Base-by-base conservation (phyloP, 345 rosid genomes). In the Euphorbia tirucalli region DNA sequence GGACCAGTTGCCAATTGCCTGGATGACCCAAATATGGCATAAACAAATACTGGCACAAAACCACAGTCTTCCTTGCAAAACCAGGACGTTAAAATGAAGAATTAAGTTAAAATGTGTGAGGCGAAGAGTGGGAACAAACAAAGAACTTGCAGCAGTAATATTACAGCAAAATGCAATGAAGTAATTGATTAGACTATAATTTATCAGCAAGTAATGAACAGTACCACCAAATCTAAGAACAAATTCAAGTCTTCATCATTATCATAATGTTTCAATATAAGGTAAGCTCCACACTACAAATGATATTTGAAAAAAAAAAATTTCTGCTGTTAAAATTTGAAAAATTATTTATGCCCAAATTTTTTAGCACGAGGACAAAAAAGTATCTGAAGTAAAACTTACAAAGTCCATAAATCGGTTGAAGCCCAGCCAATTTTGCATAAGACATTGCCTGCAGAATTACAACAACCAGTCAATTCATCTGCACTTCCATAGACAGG, bases 1-100 rank as follows among this genome's bases (percentile, higher is more conserved):
- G 99, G 99, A 75, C 99, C 99, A 75, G 93, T 84, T 52, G 99
- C 99, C 80, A 96, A 92, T 84, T 96, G 99, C 55, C 98, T 96
- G 46, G 98, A 96, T 5, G 98, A 92, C 61, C 99, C 99, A 44
- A 96, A 93, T 56, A 93, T 59, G 35, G 87, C 90, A 77, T 96
- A 93, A 58, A 93, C 88, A 82, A 91, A 96, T 68, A 96, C 81
- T 6, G 99, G 99, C 80, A 96, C 85, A 81, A 96, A 91, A 43
- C 97, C 96, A 73, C 92, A 82, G 71, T 96, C 99, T 96, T 78
- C 83, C 78, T 68, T 75, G 79, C 81, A 82, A 71, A 74, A 77
- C 66, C 73, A 50, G 69, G 56, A 61, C 44, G 22, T 35, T 48
- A 27, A 56, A 41, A 61, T 66, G 32, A 21, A 70, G 72, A 50